Conservation (phyloP, 75 land plant species). For the Ceratopteris richardii region DNA sequence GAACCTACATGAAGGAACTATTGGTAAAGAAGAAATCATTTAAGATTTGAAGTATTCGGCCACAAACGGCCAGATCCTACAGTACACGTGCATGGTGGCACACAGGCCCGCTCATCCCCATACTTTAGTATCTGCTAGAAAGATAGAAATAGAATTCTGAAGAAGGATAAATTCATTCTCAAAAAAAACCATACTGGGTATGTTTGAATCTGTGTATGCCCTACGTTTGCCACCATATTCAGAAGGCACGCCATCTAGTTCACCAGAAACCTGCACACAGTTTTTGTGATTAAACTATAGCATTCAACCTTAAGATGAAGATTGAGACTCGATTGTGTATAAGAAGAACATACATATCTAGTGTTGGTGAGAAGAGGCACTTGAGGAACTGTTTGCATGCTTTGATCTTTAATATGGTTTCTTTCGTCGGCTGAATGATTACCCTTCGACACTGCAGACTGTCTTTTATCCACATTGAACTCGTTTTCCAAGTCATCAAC, state of each 20-base stretch:
- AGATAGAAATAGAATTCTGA: too few relatives aligned
- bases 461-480: conserved; percentile 5
- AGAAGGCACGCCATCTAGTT: conserved; percentile 16
- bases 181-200: conserved; percentile 14
- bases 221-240: conserved; percentile 23
- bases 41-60: too few relatives aligned
- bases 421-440: conserved; percentile 24
- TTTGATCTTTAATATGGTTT: background rate
- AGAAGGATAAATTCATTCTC: too few relatives aligned
- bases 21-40: too few relatives aligned
- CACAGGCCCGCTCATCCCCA: too few relatives aligned
- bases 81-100: too few relatives aligned
- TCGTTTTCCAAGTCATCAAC: conserved; percentile 22
- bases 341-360: background rate
- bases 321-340: too few relatives aligned
- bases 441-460: conserved; percentile 5
- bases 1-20: conserved; percentile 17
- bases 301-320: too few relatives aligned
- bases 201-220: conserved; percentile 21
- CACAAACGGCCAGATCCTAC: too few relatives aligned
- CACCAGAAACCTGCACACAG: conserved; percentile 10
- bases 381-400: background rate
- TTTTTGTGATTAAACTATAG: too few relatives aligned
- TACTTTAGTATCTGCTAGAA: too few relatives aligned
- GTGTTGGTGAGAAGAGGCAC: conserved; percentile 4